Percentiles rank a stretch among this genome's conserved stretches.
Evolutionary conservation across 805 yeast genomes (phyloP).

Genomic region (Cyberlindnera japonica): DNA sequence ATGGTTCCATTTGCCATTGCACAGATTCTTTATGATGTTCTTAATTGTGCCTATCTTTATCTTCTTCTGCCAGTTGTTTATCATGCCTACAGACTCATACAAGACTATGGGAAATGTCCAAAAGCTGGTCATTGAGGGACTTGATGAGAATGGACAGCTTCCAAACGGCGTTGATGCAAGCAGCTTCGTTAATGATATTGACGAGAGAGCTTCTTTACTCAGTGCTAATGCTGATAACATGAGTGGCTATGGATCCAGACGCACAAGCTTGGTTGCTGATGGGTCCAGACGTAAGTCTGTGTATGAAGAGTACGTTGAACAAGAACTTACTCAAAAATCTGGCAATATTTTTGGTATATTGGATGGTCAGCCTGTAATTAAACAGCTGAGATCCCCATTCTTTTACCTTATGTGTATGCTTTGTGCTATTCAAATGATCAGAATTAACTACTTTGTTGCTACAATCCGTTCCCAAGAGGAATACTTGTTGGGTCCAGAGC

Average conservation of each 20-base stretch:
- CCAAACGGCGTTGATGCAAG: conserved; percentile 35
- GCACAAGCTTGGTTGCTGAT: conserved; percentile 20
- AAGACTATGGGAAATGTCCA: conserved; percentile 67
- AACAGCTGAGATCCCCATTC: conserved; percentile 60
- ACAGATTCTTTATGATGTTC: conserved; percentile 62
- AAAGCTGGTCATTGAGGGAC: conserved; percentile 66
- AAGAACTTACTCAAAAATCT: conserved; percentile 44
- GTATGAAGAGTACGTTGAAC: conserved; percentile 63
- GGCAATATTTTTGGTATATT: conserved; percentile 70
- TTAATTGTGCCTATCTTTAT: conserved; percentile 77
- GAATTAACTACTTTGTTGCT: conserved; percentile 91
- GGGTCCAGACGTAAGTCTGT: conserved; percentile 48
- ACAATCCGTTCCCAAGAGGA: conserved; percentile 81
- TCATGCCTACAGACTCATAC: conserved; percentile 80
- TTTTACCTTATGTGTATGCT: conserved; percentile 72
- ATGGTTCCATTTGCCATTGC: conserved; percentile 36
- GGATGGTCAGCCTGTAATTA: conserved; percentile 54
- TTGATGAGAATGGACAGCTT: conserved; percentile 64
- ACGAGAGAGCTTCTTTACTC: conserved; percentile 33
- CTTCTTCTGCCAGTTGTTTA: conserved; percentile 61
- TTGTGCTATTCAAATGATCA: conserved; percentile 83
- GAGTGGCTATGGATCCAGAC: conserved; percentile 7
- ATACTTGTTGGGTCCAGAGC: conserved; percentile 52
- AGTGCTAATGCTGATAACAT: conserved; percentile 15
- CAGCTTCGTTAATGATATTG: conserved; percentile 44